phyloP scores from a whole-genome alignment of 192 early-diverging fungal species.

The Spizellomyces punctatus region DNA sequence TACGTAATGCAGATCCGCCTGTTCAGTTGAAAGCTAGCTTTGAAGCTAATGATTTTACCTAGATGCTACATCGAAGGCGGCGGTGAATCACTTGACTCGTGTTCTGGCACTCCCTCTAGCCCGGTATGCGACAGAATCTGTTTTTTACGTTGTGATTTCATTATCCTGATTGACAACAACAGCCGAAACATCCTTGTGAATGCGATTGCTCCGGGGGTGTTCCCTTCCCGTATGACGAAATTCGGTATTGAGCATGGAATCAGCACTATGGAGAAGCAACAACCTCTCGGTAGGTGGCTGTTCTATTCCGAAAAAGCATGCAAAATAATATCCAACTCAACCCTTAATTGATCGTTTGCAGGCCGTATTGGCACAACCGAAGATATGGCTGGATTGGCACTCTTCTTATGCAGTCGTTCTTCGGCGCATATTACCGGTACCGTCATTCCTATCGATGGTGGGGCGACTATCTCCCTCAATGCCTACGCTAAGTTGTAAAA shows the following conservation, averaged over 20 bases:
- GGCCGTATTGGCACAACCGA: slow-evolving; percentile 77
- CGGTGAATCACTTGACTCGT: slow-evolving; percentile 59
- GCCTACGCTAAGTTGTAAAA: slow-evolving; percentile 33
- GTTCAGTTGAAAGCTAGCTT: background rate
- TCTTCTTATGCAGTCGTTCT: slow-evolving; percentile 76
- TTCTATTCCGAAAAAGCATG: slow-evolving; percentile 16
- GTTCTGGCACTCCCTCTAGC: slow-evolving; percentile 43
- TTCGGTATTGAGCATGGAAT: slow-evolving; percentile 39
- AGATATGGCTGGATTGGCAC: slow-evolving; percentile 84
- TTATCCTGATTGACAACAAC: too few relatives aligned
- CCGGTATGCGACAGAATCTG: slow-evolving; percentile 8
- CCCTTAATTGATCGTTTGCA: slow-evolving; percentile 49
- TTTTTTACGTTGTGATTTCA: background rate
- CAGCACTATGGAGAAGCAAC: slow-evolving; percentile 20
- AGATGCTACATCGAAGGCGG: slow-evolving; percentile 53
- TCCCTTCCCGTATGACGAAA: slow-evolving; percentile 52
- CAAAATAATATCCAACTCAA: slow-evolving; percentile 5
- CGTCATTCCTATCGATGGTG: slow-evolving; percentile 85
- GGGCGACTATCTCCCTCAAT: slow-evolving; percentile 39
- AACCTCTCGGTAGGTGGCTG: slow-evolving; percentile 28
- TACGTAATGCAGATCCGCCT: slow-evolving; percentile 4
- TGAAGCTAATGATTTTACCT: slow-evolving; percentile 7
- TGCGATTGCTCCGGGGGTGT: slow-evolving; percentile 56
- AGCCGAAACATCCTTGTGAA: slow-evolving; percentile 45
- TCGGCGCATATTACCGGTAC: slow-evolving; percentile 83